Conservation (phyloP, 1,284 basidiomycete genomes). For the Trichosporon coremiiforme region DNA sequence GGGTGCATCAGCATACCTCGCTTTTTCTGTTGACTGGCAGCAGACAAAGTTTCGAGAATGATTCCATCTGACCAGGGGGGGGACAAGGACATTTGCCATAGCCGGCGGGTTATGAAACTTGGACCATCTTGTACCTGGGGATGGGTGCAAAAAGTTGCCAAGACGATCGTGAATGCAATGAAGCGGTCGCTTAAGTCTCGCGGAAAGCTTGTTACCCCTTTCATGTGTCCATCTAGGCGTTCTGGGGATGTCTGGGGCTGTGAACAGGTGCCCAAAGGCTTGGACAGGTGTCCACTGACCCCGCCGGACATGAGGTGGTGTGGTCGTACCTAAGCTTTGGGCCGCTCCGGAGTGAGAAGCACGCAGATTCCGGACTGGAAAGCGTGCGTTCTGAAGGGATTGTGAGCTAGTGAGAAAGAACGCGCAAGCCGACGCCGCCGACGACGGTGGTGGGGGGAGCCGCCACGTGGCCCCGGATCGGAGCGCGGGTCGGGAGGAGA, state of each 20-base stretch:
- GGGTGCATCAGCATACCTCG: not conserved
- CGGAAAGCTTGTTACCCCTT: not conserved
- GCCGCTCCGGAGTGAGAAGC: not conserved
- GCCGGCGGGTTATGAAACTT: constrained; percentile 8
- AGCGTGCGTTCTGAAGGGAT: not conserved
- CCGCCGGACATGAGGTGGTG: not conserved
- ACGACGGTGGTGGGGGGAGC: not conserved
- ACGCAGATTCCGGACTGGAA: not conserved
- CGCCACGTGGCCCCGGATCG: constrained; percentile 8
- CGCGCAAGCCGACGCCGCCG: not conserved
- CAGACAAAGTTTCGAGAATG: not conserved
- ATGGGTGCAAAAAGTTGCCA: not conserved
- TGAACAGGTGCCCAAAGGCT: not conserved
- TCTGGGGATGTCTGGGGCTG: not conserved
- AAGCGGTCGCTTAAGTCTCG: constrained; percentile 3
- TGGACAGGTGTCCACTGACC: not conserved
- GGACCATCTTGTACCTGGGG: not conserved
- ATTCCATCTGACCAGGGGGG: not conserved
- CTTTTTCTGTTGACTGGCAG: not conserved
- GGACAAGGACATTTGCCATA: not conserved
- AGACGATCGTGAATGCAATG: constrained; percentile 1
- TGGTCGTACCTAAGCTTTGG: not conserved
- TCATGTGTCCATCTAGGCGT: not conserved
- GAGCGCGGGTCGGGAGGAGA: constrained; percentile 2
- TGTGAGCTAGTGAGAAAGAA: not conserved